Evolutionary conservation across 2,329 filamentous ascomycete species (phyloP).

Genomic region (Diaporthe aspalathi): DNA sequence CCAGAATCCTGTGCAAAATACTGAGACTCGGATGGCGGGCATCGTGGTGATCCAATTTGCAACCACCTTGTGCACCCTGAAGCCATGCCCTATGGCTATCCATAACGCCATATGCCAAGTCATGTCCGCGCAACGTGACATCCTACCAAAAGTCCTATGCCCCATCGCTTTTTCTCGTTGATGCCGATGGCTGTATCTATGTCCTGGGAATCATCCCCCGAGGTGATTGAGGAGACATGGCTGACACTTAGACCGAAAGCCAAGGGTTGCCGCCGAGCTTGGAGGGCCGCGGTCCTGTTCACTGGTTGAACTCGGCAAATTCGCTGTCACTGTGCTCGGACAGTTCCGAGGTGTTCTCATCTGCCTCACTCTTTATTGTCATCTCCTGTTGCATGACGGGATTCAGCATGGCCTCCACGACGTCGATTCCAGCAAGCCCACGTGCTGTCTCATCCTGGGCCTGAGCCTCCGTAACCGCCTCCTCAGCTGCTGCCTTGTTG

Average conservation of each 20-base stretch:
- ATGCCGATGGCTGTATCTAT: neutral
- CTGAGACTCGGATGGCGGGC: neutral
- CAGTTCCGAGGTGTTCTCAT: slow-evolving; percentile 2
- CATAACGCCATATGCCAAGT: neutral
- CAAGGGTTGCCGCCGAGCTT: neutral
- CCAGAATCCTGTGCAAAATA: neutral
- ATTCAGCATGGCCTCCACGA: slow-evolving; percentile 16
- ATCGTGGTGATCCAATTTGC: neutral
- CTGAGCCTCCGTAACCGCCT: neutral
- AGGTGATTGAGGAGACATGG: too few species aligned
- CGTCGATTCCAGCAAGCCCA: neutral
- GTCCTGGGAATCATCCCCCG: neutral
- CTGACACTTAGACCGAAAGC: neutral
- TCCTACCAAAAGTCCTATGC: neutral
- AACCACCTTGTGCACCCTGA: neutral
- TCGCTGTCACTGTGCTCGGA: slow-evolving; percentile 28
- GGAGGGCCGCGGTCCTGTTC: neutral
- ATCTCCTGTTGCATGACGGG: neutral
- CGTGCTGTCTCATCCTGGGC: neutral
- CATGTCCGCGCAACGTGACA: neutral
- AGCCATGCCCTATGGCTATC: neutral
- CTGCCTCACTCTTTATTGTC: too few species aligned
- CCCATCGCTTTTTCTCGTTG: neutral
- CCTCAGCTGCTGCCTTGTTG: neutral
- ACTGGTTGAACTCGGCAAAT: neutral